Percentiles rank a stretch among this genome's conserved stretches.
phyloP scores from a whole-genome alignment of 495 filamentous ascomycete genomes.

The Chlorociboria aeruginascens region DNA sequence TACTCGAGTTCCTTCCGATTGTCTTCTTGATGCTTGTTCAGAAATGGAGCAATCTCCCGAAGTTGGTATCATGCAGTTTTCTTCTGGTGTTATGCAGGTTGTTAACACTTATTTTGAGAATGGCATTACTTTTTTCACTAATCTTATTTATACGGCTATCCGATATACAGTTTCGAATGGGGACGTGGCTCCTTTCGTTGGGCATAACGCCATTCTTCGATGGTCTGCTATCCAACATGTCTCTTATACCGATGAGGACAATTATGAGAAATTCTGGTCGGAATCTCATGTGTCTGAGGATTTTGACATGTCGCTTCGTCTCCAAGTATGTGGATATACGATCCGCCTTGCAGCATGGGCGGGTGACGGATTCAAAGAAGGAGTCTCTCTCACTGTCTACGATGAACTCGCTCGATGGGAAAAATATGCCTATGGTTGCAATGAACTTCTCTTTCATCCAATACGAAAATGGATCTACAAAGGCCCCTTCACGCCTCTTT shows the following conservation, averaged over 20 bases:
- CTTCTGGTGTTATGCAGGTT: constrained; percentile 75
- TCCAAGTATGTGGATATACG: constrained; percentile 61
- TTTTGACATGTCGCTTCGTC: constrained; percentile 74
- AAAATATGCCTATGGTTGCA: constrained; percentile 83
- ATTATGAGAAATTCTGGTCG: constrained; percentile 74
- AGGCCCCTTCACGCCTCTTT: constrained; percentile 65
- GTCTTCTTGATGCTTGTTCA: constrained; percentile 62
- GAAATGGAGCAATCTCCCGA: constrained; percentile 74
- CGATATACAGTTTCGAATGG: constrained; percentile 69
- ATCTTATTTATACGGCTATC: constrained; percentile 72
- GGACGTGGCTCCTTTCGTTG: constrained; percentile 71
- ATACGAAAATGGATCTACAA: constrained; percentile 49
- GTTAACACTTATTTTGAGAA: constrained; percentile 61
- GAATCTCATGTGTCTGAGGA: constrained; percentile 75
- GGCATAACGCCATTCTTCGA: constrained; percentile 69
- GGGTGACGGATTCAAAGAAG: constrained; percentile 70
- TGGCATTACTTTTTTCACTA: constrained; percentile 76
- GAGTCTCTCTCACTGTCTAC: constrained; percentile 75
- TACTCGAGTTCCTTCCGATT: constrained; percentile 63
- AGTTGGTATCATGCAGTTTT: constrained; percentile 73
- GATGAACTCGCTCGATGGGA: constrained; percentile 77
- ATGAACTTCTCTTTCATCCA: constrained; percentile 70
- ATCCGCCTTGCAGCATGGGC: constrained; percentile 64
- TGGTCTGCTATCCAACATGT: constrained; percentile 73
- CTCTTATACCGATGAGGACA: constrained; percentile 52